Evolutionary conservation across 495 filamentous ascomycete species (phyloP).

Genomic region (Filosporella fistucella): DNA sequence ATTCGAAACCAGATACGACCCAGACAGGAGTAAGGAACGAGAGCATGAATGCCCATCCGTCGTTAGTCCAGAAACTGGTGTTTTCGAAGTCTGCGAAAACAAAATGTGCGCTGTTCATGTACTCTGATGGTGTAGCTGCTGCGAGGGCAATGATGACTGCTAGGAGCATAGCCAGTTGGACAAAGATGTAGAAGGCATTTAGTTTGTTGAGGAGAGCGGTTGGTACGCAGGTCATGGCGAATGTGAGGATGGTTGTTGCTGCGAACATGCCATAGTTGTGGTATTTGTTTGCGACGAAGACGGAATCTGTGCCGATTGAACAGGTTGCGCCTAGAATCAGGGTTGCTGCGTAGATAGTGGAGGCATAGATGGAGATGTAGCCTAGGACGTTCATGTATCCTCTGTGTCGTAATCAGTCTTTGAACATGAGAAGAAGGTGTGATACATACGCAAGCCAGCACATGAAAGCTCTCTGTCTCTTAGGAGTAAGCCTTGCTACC

Average conservation of each 20-base stretch:
- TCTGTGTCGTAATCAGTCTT: neutral
- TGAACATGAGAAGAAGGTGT: neutral
- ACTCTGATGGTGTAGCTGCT: conserved; percentile 12
- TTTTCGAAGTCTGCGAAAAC: conserved; percentile 19
- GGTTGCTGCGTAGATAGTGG: conserved; percentile 20
- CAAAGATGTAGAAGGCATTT: conserved; percentile 13
- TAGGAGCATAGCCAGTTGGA: conserved; percentile 17
- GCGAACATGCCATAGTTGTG: conserved; percentile 20
- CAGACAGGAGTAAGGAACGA: conserved; percentile 19
- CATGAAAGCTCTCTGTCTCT: conserved; percentile 16
- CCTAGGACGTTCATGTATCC: conserved; percentile 21
- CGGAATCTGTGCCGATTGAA: conserved; percentile 10
- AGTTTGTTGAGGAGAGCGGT: conserved; percentile 6
- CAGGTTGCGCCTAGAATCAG: conserved; percentile 15
- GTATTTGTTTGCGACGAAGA: conserved; percentile 12
- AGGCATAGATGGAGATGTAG: conserved; percentile 21
- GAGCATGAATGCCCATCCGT: conserved; percentile 22
- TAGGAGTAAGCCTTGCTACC: conserved; percentile 18
- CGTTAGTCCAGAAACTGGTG: conserved; percentile 17
- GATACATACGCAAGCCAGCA: conserved; percentile 20
- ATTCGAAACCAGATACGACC: conserved; percentile 20
- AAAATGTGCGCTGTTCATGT: conserved; percentile 15
- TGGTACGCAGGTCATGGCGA: conserved; percentile 19
- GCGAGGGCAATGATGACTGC: conserved; percentile 17
- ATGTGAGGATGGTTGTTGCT: conserved; percentile 15